Evolutionary conservation across 2,329 filamentous ascomycete species (phyloP).

Genomic region (Trichoderma arundinaceum): DNA sequence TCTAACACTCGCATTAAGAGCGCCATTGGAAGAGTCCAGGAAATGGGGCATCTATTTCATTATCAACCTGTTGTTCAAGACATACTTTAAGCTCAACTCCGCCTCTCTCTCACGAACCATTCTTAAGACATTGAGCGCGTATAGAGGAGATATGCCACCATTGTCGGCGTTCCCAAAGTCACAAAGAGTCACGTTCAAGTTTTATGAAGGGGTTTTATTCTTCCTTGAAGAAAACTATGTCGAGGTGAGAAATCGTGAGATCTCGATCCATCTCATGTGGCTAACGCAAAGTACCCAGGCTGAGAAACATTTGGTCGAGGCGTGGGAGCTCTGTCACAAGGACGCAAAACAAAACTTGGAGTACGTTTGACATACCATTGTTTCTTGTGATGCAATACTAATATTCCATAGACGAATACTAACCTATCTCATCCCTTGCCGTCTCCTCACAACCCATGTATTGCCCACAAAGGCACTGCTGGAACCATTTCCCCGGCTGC

Average conservation of each 20-base stretch:
- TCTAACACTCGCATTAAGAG: slow-evolving; percentile 54
- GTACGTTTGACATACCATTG: slow-evolving; percentile 54
- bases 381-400: slow-evolving; percentile 31
- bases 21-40: slow-evolving; percentile 82
- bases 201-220: slow-evolving; percentile 90
- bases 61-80: slow-evolving; percentile 95
- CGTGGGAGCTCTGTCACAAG: slow-evolving; percentile 81
- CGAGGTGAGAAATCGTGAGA: slow-evolving; percentile 55
- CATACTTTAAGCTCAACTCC: slow-evolving; percentile 94
- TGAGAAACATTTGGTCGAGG: slow-evolving; percentile 78
- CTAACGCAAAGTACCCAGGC: slow-evolving; percentile 56
- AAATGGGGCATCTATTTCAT: slow-evolving; percentile 99
- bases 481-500: slow-evolving; percentile 74
- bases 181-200: slow-evolving; percentile 94
- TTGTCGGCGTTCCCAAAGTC: slow-evolving; percentile 82
- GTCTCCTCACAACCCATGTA: slow-evolving; percentile 84
- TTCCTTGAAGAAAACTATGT: slow-evolving; percentile 95
- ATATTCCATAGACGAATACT: slow-evolving; percentile 73
- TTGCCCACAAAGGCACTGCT: slow-evolving; percentile 77
- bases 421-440: slow-evolving; percentile 92
- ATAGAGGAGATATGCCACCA: slow-evolving; percentile 77
- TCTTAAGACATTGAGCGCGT: slow-evolving; percentile 79
- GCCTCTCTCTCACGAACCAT: slow-evolving; percentile 90
- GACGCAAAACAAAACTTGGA: slow-evolving; percentile 78
- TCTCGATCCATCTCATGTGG: background rate